Conservation (phyloP, 208 protist species). For the Kentomonas sorsogonicus region DNA sequence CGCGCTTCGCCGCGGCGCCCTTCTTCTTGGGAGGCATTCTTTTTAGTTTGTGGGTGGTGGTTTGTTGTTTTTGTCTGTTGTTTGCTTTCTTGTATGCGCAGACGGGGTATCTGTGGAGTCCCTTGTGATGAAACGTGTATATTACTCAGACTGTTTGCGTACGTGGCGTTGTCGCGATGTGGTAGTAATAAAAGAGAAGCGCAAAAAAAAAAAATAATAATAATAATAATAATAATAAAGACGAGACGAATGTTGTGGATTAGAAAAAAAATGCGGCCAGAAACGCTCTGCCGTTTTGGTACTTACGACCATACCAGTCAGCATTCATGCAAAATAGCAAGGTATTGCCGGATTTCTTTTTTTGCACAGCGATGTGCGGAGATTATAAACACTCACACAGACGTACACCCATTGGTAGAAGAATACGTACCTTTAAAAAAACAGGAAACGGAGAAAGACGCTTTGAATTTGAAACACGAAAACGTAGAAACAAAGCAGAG, state of each 20-base stretch:
- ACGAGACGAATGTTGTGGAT: background rate
- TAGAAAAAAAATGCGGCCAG: background rate
- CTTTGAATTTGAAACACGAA: background rate
- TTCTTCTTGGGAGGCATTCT: constrained; percentile 24
- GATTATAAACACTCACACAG: too few relatives aligned
- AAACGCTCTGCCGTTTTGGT: too few relatives aligned
- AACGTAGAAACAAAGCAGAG: background rate
- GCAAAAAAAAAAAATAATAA: background rate
- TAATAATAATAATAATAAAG: background rate
- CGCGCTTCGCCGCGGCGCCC: constrained; percentile 12
- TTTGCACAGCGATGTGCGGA: too few relatives aligned
- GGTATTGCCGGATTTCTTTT: constrained; percentile 10
- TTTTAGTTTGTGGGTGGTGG: background rate
- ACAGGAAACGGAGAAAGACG: background rate
- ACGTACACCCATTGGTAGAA: background rate
- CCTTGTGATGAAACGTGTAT: too few relatives aligned
- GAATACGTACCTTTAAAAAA: background rate
- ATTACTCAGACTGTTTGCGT: too few relatives aligned
- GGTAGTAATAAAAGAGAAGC: background rate
- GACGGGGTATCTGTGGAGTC: too few relatives aligned
- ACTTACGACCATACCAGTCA: too few relatives aligned
- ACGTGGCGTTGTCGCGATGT: too few relatives aligned
- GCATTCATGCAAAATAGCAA: too few relatives aligned
- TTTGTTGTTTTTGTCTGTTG: background rate
- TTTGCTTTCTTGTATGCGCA: background rate